Conservation (phyloP, 1,139 yeast species). For the Nadsonia commutata region DNA sequence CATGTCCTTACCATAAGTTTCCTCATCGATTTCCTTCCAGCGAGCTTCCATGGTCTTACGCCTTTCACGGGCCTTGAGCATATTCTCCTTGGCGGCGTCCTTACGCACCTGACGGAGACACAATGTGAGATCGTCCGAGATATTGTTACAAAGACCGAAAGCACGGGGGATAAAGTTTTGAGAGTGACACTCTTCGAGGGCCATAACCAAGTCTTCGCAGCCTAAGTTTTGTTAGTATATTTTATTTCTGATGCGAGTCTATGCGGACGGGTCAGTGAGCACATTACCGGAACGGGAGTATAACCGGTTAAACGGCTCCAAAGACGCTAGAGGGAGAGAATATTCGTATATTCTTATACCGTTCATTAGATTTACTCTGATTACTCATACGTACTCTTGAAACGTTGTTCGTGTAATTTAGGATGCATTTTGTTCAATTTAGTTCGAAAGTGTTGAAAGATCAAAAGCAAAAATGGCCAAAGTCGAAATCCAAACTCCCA, state of each 20-base stretch:
- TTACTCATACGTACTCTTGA: slow-evolving; percentile 16
- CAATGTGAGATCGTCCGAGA: slow-evolving; percentile 60
- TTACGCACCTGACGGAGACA: slow-evolving; percentile 73
- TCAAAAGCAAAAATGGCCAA: too few relatives aligned
- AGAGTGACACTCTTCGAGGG: slow-evolving; percentile 79
- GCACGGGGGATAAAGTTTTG: slow-evolving; percentile 56
- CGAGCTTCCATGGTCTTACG: slow-evolving; percentile 39
- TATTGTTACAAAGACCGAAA: slow-evolving; percentile 76
- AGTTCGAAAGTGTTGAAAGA: too few relatives aligned
- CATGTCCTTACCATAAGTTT: slow-evolving; percentile 42
- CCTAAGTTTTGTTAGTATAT: too few relatives aligned
- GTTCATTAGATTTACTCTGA: too few relatives aligned
- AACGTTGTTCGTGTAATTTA: slow-evolving; percentile 16
- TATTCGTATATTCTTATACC: too few relatives aligned
- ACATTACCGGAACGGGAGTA: too few relatives aligned
- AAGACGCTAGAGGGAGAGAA: too few relatives aligned
- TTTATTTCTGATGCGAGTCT: too few relatives aligned
- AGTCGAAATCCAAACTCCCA: neutral
- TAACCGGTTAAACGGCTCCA: too few relatives aligned
- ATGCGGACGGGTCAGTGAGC: too few relatives aligned
- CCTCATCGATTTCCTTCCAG: slow-evolving; percentile 55
- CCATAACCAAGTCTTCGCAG: slow-evolving; percentile 72
- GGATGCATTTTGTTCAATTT: slow-evolving; percentile 20
- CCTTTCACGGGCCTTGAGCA: slow-evolving; percentile 41
- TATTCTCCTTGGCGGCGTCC: slow-evolving; percentile 50